phyloP scores from a whole-genome alignment of 2,329 filamentous ascomycete species.

The Dactylellina cionopaga region DNA sequence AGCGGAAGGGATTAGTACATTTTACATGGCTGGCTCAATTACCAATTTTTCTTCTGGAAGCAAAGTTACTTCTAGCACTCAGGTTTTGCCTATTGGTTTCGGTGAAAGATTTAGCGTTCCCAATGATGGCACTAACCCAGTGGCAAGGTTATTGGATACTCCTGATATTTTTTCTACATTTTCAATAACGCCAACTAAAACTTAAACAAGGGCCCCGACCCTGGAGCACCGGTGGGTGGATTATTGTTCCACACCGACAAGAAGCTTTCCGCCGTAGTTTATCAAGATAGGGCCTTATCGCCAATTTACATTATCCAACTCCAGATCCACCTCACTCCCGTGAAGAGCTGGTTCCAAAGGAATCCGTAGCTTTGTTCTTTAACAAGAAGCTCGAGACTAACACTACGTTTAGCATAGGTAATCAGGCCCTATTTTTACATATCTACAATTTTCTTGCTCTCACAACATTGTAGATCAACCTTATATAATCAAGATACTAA shows the following conservation, averaged over 20 bases:
- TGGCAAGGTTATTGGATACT: background rate
- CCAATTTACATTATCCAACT: conserved; percentile 4
- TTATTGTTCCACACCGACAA: conserved; percentile 1
- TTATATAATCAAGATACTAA: background rate
- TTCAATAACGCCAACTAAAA: background rate
- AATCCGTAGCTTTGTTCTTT: conserved; percentile 3
- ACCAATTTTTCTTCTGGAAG: conserved; percentile 1
- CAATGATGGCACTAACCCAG: background rate
- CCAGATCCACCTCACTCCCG: conserved; percentile 5
- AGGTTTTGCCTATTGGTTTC: background rate
- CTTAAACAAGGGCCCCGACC: background rate
- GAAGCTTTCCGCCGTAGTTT: conserved; percentile 3
- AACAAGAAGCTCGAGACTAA: conserved; percentile 5
- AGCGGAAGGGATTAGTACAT: background rate
- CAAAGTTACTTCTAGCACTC: conserved; percentile 4
- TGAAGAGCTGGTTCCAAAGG: background rate
- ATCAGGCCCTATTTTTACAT: background rate
- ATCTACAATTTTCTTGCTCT: background rate
- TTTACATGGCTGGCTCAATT: background rate
- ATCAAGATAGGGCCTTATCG: background rate
- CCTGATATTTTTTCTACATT: background rate
- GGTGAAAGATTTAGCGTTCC: conserved; percentile 3
- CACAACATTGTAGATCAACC: background rate
- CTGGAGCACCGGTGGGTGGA: background rate
- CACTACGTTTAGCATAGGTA: conserved; percentile 1